phyloP scores from a whole-genome alignment of 139 green algal genomes.

The Haematococcus lacustris region DNA sequence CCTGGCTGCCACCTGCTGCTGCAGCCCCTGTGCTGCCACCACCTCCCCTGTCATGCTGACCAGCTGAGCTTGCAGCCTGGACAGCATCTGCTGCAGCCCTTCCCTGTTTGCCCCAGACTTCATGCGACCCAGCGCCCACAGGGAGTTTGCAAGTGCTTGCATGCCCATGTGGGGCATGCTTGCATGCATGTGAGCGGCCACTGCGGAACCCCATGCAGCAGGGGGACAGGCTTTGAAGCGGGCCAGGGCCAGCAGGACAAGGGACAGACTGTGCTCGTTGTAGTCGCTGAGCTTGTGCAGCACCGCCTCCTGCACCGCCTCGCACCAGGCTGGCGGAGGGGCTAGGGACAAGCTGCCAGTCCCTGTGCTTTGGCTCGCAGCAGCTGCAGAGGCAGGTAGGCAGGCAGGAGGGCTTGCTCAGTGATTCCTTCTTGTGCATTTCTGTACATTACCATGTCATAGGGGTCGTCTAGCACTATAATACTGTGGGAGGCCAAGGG shows the following conservation, averaged over 20 bases:
- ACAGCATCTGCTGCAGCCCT: not conserved
- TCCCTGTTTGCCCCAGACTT: not conserved
- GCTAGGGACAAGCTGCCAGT: too few species aligned
- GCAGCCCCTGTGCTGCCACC: not conserved
- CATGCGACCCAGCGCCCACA: conserved; percentile 16
- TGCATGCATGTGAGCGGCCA: conserved; percentile 14
- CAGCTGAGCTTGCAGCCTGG: not conserved
- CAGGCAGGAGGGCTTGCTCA: not conserved
- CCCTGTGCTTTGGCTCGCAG: too few species aligned
- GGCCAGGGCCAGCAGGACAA: conserved; percentile 14
- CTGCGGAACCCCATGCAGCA: conserved; percentile 6
- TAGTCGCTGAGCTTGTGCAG: too few species aligned
- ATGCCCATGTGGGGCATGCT: not conserved
- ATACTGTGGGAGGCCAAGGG: not conserved
- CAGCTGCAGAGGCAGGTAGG: too few species aligned
- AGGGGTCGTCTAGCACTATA: too few species aligned
- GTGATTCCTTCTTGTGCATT: too few species aligned
- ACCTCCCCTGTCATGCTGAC: not conserved
- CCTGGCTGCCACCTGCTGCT: not conserved
- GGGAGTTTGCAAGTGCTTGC: conserved; percentile 16
- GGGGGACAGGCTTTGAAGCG: conserved; percentile 11
- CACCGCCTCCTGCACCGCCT: too few species aligned
- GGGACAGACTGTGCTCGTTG: conserved; percentile 3
- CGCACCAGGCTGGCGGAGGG: too few species aligned
- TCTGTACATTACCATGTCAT: too few species aligned